These are phyloP conservation scores for Sodiomyces alkalinus DNA, from an alignment of 2,329 filamentous ascomycete genomes.

Conservation along the genomic window DNA sequence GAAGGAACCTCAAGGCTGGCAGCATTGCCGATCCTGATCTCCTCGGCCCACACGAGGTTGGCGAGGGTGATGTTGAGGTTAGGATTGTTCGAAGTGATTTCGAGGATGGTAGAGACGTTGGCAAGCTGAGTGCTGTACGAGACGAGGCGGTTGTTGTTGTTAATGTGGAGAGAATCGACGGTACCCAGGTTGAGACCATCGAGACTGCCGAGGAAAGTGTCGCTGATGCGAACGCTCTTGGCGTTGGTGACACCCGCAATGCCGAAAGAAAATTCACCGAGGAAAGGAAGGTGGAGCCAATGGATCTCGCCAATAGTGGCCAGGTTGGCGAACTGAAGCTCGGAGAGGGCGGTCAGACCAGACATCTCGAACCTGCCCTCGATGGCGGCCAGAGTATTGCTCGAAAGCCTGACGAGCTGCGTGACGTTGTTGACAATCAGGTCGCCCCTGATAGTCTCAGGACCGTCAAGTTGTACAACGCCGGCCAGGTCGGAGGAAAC, in stretches of 20 bases:
- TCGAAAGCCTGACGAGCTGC: conserved; percentile 45
- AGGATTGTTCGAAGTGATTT: conserved; percentile 67
- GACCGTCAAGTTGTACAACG: conserved; percentile 45
- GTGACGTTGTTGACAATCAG: conserved; percentile 46
- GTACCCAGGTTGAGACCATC: conserved; percentile 65
- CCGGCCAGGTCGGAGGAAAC: conserved; percentile 42
- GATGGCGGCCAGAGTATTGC: conserved; percentile 47
- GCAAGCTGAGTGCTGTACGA: conserved; percentile 62
- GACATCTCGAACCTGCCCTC: conserved; percentile 54
- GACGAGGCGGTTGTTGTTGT: conserved; percentile 77
- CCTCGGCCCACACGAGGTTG: conserved; percentile 48
- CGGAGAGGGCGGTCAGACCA: conserved; percentile 52
- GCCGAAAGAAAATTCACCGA: conserved; percentile 32
- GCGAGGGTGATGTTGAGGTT: conserved; percentile 59
- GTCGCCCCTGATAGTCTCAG: conserved; percentile 39
- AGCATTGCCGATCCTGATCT: conserved; percentile 53
- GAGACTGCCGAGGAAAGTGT: conserved; percentile 70
- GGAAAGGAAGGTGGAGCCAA: conserved; percentile 56
- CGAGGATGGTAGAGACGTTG: conserved; percentile 57
- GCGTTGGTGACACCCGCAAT: conserved; percentile 48
- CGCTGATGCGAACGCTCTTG: conserved; percentile 56
- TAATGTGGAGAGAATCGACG: conserved; percentile 63
- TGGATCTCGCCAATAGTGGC: conserved; percentile 49
- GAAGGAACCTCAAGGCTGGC: conserved; percentile 58
- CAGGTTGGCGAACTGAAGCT: conserved; percentile 52